Conservation (phyloP, 805 yeast genomes). For the Saccharomycopsis synnaedendra region DNA sequence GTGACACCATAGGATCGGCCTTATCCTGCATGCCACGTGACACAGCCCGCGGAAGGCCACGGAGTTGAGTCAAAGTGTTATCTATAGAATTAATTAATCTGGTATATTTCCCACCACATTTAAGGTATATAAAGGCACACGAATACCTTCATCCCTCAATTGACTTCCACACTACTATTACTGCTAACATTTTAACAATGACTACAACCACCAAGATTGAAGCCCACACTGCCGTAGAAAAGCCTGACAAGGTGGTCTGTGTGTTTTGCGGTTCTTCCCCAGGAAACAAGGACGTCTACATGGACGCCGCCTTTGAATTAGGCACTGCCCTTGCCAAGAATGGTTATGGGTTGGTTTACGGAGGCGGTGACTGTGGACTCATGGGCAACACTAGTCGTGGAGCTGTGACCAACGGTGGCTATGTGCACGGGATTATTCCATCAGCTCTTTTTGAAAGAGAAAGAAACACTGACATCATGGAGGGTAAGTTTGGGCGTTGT, state of each 20-base stretch:
- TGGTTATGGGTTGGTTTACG: conserved; percentile 72
- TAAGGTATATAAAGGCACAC: too few relatives aligned
- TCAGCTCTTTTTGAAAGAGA: conserved; percentile 68
- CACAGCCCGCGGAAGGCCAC: too few relatives aligned
- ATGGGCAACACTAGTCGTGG: conserved; percentile 71
- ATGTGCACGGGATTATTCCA: conserved; percentile 83
- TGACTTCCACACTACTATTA: too few relatives aligned
- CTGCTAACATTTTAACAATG: too few relatives aligned
- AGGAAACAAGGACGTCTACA: conserved; percentile 43
- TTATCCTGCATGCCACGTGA: too few relatives aligned
- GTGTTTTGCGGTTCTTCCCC: conserved; percentile 82
- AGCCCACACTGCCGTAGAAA: neutral
- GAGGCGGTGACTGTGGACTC: conserved; percentile 64
- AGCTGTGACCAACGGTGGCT: conserved; percentile 44
- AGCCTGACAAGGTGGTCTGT: conserved; percentile 39
- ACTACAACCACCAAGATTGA: too few relatives aligned
- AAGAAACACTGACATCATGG: conserved; percentile 32
- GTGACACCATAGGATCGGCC: too few relatives aligned
- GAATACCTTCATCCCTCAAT: too few relatives aligned
- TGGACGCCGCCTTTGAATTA: conserved; percentile 43
- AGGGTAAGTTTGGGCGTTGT: conserved; percentile 54
- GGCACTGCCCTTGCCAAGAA: conserved; percentile 47
- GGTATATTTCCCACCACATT: too few relatives aligned
- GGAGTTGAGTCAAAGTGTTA: too few relatives aligned
- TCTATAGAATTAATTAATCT: too few relatives aligned